phyloP scores from a whole-genome alignment of 2,329 filamentous ascomycete species.

The Hirsutella thompsonii region DNA sequence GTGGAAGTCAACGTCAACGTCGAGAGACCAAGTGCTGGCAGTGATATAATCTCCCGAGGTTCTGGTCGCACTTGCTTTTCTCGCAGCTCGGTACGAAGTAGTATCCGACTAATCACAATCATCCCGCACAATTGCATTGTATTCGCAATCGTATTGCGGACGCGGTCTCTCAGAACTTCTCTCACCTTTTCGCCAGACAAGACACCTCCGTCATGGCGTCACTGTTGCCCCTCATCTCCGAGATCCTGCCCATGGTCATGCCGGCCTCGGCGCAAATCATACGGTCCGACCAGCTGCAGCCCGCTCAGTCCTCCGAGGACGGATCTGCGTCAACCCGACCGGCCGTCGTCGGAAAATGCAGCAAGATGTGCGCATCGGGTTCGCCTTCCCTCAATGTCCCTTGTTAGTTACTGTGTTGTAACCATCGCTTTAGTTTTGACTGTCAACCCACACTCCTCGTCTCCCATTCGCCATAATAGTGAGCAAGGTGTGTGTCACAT shows the following conservation, averaged over 20 bases:
- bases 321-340: constrained; percentile 23
- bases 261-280: constrained; percentile 45
- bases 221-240: constrained; percentile 41
- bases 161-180: too few species aligned
- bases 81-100: too few species aligned
- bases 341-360: constrained; percentile 51
- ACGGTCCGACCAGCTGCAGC: constrained; percentile 31
- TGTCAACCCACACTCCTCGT: constrained; percentile 47
- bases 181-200: too few species aligned
- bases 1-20: too few species aligned
- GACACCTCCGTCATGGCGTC: constrained; percentile 28
- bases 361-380: constrained; percentile 55
- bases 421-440: constrained; percentile 38
- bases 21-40: too few species aligned
- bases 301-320: constrained; percentile 18
- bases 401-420: constrained; percentile 6
- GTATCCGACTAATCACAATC: too few species aligned
- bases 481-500: constrained; percentile 43
- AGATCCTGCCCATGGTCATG: constrained; percentile 46
- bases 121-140: too few species aligned
- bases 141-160: too few species aligned
- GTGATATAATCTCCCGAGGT: too few species aligned
- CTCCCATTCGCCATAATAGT: constrained; percentile 56
- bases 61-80: too few species aligned
- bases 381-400: constrained; percentile 15